phyloP scores from a whole-genome alignment of 78 protist genomes.

The Bigelowiella natans region DNA sequence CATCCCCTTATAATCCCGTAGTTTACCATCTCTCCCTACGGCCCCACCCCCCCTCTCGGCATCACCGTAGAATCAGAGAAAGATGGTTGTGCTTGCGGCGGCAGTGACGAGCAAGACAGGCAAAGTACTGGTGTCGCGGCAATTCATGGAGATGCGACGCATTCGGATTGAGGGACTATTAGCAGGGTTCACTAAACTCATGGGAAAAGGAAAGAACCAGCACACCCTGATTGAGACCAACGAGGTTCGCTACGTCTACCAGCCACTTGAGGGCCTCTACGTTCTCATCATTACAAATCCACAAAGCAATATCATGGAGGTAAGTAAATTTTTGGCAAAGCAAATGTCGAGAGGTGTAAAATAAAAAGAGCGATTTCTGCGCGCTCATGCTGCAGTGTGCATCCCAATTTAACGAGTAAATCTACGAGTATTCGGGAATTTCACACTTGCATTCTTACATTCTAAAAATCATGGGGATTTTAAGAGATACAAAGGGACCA shows the following conservation, averaged over 20 bases:
- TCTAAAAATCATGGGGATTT: too few species aligned
- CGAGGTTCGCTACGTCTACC: constrained; percentile 82
- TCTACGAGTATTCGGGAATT: too few species aligned
- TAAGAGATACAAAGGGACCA: too few species aligned
- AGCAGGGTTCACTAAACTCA: constrained; percentile 82
- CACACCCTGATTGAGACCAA: constrained; percentile 86
- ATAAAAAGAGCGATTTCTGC: too few species aligned
- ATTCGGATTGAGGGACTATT: constrained; percentile 84
- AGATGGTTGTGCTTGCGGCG: constrained; percentile 46
- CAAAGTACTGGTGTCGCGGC: constrained; percentile 73
- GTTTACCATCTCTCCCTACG: too few species aligned
- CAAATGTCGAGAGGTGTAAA: too few species aligned
- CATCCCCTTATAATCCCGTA: too few species aligned
- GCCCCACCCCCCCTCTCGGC: too few species aligned
- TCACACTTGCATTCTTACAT: too few species aligned
- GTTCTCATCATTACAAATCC: constrained; percentile 74
- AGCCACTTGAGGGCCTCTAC: constrained; percentile 76
- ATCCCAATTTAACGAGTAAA: too few species aligned
- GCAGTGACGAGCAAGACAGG: constrained; percentile 39
- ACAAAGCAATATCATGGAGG: constrained; percentile 74
- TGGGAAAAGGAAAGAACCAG: constrained; percentile 53
- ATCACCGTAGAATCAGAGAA: too few species aligned
- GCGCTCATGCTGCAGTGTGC: too few species aligned
- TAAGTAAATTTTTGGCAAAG: not conserved
- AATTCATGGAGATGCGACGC: constrained; percentile 76